These are phyloP conservation scores for Skeletonema potamos DNA, from an alignment of 108 stramenopile genomes.

Conservation along the genomic window DNA sequence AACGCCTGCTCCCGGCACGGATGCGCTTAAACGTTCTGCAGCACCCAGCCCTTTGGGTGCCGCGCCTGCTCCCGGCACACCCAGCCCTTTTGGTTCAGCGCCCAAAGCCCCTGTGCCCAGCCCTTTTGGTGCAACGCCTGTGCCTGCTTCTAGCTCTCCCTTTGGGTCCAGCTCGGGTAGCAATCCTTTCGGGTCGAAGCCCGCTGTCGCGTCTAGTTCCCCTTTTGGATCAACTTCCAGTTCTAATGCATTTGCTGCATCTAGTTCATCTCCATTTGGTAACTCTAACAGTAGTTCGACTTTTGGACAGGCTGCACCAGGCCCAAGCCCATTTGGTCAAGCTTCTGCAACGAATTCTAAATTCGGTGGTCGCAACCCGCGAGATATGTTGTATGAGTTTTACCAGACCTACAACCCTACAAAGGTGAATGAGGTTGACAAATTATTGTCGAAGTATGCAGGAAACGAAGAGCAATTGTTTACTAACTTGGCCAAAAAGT, in stretches of 20 bases:
- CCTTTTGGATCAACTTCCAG: conserved; percentile 6
- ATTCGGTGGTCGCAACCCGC: conserved; percentile 58
- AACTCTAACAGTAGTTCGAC: neutral
- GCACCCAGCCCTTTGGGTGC: neutral
- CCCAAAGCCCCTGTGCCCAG: neutral
- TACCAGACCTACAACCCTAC: conserved; percentile 78
- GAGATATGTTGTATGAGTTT: conserved; percentile 70
- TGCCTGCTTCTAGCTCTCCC: conserved; percentile 13
- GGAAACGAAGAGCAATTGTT: conserved; percentile 85
- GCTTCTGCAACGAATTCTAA: conserved; percentile 3
- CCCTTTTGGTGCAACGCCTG: neutral
- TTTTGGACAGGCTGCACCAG: neutral
- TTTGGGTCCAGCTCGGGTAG: conserved; percentile 10
- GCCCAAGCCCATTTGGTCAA: conserved; percentile 17
- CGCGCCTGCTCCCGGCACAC: conserved; percentile 1
- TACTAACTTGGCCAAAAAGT: conserved; percentile 83
- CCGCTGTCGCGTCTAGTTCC: neutral
- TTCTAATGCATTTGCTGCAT: neutral
- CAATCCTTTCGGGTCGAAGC: conserved; percentile 8
- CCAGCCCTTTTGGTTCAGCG: conserved; percentile 15
- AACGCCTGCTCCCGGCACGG: neutral
- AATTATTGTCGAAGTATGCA: conserved; percentile 71
- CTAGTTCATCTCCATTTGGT: neutral
- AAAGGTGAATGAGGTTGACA: conserved; percentile 81
- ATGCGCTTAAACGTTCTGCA: too few species aligned